phyloP scores from a whole-genome alignment of 352 stramenopile genomes.

The Globisporangium apiculatum region DNA sequence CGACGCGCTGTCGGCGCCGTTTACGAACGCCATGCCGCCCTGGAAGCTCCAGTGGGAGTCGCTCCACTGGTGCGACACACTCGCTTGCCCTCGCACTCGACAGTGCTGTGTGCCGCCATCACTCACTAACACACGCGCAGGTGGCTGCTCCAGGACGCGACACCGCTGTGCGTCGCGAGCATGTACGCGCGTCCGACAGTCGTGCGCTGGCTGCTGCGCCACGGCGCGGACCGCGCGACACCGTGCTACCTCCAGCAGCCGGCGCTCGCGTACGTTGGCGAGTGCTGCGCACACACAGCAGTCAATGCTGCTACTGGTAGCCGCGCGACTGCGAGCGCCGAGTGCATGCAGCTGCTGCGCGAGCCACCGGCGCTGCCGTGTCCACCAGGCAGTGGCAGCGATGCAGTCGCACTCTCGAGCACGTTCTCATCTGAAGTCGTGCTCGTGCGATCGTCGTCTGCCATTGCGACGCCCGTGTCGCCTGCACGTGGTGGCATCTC shows the following conservation, averaged over 20 bases:
- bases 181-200: conserved; percentile 45
- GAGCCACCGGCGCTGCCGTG: conserved; percentile 22
- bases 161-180: conserved; percentile 55
- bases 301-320: conserved; percentile 1
- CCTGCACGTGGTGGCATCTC: background rate
- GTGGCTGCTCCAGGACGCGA: conserved; percentile 64
- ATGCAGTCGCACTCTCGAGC: conserved; percentile 24
- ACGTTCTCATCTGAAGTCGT: conserved; percentile 37
- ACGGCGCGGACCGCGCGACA: conserved; percentile 43
- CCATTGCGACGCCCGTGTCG: conserved; percentile 9
- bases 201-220: conserved; percentile 46
- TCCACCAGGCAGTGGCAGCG: conserved; percentile 13
- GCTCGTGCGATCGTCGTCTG: conserved; percentile 19
- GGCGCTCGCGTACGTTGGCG: conserved; percentile 39
- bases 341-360: conserved; percentile 34
- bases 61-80: conserved; percentile 41
- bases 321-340: conserved; percentile 17
- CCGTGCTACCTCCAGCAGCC: conserved; percentile 49
- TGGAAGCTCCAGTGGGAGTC: conserved; percentile 67
- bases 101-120: conserved; percentile 53
- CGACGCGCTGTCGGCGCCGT: conserved; percentile 39
- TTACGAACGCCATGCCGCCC: conserved; percentile 41
- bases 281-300: conserved; percentile 36
- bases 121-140: conserved; percentile 8
- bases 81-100: conserved; percentile 60